Evolutionary conservation across 148 eudicot species (phyloP).

Genomic region (Rhododendron henanense): DNA sequence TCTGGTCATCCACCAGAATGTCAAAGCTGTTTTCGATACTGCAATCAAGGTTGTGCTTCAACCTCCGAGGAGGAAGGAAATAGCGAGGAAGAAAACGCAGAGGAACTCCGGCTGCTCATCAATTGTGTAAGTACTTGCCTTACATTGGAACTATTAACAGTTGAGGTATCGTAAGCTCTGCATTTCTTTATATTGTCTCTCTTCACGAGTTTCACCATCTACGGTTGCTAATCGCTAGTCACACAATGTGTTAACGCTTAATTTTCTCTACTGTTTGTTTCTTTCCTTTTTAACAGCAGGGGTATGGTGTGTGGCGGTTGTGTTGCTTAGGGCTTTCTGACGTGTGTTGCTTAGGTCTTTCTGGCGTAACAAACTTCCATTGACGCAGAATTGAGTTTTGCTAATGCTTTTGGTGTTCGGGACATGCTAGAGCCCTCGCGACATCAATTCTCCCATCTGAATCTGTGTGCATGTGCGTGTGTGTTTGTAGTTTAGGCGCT

Average conservation of each 20-base stretch:
- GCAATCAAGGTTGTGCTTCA: constrained; percentile 96
- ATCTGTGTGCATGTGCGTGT: background rate
- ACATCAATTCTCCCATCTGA: constrained; percentile 8
- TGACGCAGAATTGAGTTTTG: constrained; percentile 1
- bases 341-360: constrained; percentile 30
- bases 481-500: background rate
- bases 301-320: constrained; percentile 93
- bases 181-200: background rate
- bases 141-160: background rate
- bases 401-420: constrained; percentile 8
- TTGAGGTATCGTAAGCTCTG: background rate
- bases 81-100: constrained; percentile 49
- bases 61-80: constrained; percentile 87
- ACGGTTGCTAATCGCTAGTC: background rate
- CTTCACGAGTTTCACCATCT: background rate
- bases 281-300: constrained; percentile 32
- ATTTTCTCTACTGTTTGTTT: background rate
- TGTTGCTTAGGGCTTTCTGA: constrained; percentile 24
- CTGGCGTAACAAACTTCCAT: background rate
- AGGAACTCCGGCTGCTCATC: constrained; percentile 77
- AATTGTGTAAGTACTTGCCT: constrained; percentile 55
- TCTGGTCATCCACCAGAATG: constrained; percentile 48
- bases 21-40: constrained; percentile 80
- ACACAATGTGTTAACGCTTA: background rate
- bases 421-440: background rate